Conservation (phyloP, 2,329 filamentous ascomycete species). For the Trichoderma sp. region DNA sequence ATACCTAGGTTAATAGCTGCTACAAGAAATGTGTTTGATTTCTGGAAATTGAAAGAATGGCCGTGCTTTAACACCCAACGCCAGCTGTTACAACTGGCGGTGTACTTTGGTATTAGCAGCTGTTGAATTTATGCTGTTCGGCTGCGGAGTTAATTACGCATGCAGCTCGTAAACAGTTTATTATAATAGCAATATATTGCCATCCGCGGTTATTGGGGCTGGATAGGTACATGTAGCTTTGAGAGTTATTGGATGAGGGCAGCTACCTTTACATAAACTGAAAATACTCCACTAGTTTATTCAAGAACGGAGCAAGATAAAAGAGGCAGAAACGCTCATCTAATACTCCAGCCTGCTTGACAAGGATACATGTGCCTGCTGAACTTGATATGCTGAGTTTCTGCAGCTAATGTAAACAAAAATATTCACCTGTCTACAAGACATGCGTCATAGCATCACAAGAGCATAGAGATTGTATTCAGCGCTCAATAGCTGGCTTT, state of each 20-base stretch:
- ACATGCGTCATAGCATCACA: not conserved
- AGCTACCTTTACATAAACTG: not conserved
- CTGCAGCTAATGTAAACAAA: too few species aligned
- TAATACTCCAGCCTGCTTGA: not conserved
- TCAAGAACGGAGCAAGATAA: not conserved
- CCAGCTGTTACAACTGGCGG: slow-evolving; percentile 10
- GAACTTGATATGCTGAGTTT: not conserved
- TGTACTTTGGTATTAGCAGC: not conserved
- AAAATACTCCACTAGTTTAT: too few species aligned
- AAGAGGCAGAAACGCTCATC: not conserved
- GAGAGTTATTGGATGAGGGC: not conserved
- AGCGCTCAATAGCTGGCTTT: not conserved
- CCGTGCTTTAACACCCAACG: not conserved
- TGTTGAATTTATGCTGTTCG: too few species aligned
- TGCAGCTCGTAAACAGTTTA: too few species aligned
- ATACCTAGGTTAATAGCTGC: not conserved
- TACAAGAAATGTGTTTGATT: not conserved
- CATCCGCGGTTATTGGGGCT: not conserved
- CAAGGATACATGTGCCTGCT: not conserved
- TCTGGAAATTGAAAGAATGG: not conserved
- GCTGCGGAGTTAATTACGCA: not conserved
- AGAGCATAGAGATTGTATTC: not conserved
- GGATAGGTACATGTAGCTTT: not conserved
- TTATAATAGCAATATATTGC: not conserved
- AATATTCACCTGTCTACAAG: not conserved